Evolutionary conservation across 2,329 filamentous ascomycete genomes (phyloP), one percentile per base, ranked within the genome.

Genomic region (Pseudogymnoascus sp.): DNA sequence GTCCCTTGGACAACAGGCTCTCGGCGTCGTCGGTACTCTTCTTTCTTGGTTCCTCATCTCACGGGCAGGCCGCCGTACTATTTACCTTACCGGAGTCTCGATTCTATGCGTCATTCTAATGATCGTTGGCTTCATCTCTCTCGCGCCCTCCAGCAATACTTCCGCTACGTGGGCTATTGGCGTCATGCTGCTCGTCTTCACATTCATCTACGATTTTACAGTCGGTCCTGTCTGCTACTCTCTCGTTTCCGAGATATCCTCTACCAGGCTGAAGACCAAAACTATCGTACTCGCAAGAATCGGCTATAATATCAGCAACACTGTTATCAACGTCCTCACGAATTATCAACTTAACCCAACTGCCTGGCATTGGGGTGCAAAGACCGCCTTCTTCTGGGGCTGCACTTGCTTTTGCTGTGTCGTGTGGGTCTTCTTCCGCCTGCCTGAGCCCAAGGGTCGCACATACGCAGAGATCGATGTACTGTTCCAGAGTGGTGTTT

Each of bases 381-480:
- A 63, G 74, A 75, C 39, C 73, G 78, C 65, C 1, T 79, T 79
- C 48, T 74, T 80, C 60, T 80, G 74, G 72, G 76, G 74, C 14
- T 76, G 72, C 1, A 70, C 76, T 48, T 77, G 77, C 67, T 67
- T 76, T 8, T 43, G 75, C 1, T 76, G 77, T 48, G 68, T 77
- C 1, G 66, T 70, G 0, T 80, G 79, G 69, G 74, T 76, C 1
- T 77, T 70, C 65, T 76, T 75, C 65, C 76, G 72, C 63, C 68
- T 77, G 5, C 77, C 77, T 28, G 79, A 81, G 70, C 77, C 79
- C 0, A 77, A 76, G 16, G 77, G 77, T 0, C 73, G 77, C 62
- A 77, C 76, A 1, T 76, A 79, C 62, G 77, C 76, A 63, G 79
- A 81, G 72, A 77, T 82, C 31, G 79, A 81, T 65, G 68, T 74